Evolutionary conservation across 371 early-diverging fungal species (phyloP).

Genomic region (Mucor racemosus): DNA sequence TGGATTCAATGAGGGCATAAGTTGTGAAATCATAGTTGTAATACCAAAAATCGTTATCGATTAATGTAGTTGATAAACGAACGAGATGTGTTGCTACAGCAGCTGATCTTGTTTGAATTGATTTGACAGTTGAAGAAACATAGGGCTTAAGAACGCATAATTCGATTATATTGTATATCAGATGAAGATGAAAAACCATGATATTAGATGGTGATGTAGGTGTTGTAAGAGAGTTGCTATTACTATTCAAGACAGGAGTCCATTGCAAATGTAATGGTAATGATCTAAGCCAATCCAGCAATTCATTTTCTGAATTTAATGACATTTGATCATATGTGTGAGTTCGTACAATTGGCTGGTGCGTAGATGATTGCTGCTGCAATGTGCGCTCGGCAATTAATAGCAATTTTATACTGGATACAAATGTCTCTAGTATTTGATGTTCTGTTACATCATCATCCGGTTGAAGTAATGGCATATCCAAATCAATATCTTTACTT

Average conservation of each 20-base stretch:
- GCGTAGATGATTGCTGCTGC: constrained; percentile 11
- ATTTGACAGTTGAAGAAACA: constrained; percentile 21
- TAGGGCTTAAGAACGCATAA: constrained; percentile 31
- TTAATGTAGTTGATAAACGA: constrained; percentile 11
- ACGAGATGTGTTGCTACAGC: constrained; percentile 28
- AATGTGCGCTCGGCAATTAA: constrained; percentile 32
- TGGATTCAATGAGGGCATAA: constrained; percentile 24
- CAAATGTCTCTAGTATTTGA: constrained; percentile 34
- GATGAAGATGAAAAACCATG: constrained; percentile 29
- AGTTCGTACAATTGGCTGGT: constrained; percentile 20
- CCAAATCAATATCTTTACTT: constrained; percentile 32
- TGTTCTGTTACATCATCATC: constrained; percentile 37
- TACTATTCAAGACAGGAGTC: constrained; percentile 22
- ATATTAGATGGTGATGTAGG: constrained; percentile 21
- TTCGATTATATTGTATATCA: constrained; percentile 37
- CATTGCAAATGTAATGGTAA: constrained; percentile 38
- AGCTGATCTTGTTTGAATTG: constrained; percentile 24
- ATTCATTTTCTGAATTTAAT: constrained; percentile 21
- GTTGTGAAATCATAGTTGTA: constrained; percentile 20
- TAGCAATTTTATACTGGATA: constrained; percentile 28
- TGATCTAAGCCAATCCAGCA: constrained; percentile 30
- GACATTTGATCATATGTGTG: constrained; percentile 33
- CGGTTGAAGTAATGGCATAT: constrained; percentile 37
- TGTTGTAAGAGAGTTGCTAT: constrained; percentile 3
- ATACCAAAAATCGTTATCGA: constrained; percentile 15